A percentile compares a stretch with the other conserved stretches of the same genome.
Evolutionary conservation across 345 rosid genomes (phyloP).

Genomic region (Anastatica hierochuntica): DNA sequence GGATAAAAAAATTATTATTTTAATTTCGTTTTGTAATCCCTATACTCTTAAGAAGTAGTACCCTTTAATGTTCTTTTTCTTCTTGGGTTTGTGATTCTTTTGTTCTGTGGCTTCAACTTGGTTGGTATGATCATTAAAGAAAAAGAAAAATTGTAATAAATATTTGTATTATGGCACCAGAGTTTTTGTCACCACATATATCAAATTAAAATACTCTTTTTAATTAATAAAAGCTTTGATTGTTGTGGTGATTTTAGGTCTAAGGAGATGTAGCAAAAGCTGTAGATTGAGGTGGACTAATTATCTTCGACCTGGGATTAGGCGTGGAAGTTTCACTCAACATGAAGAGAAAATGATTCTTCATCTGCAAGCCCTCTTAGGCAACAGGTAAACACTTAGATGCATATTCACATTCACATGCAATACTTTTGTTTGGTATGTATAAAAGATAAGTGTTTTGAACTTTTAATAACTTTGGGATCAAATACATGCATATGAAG

Average conservation of each 20-base stretch:
- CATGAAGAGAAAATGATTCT: conserved; percentile 87
- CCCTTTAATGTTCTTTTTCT: conserved; percentile 8
- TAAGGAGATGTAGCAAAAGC: conserved; percentile 93
- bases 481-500: conserved; percentile 32
- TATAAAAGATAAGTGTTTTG: conserved; percentile 4
- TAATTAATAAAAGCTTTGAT: background rate
- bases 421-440: background rate
- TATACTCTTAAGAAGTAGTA: conserved; percentile 4
- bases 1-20: background rate
- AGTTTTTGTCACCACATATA: conserved; percentile 7
- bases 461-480: conserved; percentile 12
- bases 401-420: conserved; percentile 12
- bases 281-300: conserved; percentile 97
- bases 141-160: conserved; percentile 18
- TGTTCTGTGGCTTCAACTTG: conserved; percentile 15
- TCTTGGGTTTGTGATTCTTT: conserved; percentile 21
- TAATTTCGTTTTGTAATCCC: background rate
- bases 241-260: conserved; percentile 40
- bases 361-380: conserved; percentile 94
- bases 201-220: background rate
- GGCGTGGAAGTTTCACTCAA: conserved; percentile 78
- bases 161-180: conserved; percentile 5
- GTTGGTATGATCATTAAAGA: conserved; percentile 49
- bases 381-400: conserved; percentile 52
- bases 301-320: conserved; percentile 88